Base-by-base conservation (phyloP, 2,329 filamentous ascomycete genomes). In the Hymenotorrendiella dingleyae region DNA sequence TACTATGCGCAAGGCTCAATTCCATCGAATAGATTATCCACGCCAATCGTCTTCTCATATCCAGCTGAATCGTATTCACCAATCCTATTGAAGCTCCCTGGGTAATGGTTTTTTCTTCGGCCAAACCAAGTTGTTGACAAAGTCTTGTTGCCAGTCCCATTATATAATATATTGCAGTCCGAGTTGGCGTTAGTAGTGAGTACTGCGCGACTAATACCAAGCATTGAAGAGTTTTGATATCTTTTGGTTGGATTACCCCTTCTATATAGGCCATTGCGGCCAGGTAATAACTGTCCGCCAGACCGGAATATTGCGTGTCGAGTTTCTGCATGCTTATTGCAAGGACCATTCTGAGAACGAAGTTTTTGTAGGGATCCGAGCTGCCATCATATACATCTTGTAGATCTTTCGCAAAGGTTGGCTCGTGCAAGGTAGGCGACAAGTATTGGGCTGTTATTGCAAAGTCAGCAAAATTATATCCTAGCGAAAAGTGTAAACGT, bases 321-420 rank as follows among this genome's bases (percentile, higher is more conserved):
- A 96, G 74, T 64, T 94, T 95, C 64, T 97, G 91, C 64, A 97
- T 77, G 62, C 88, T 91, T 58, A 96, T 94, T 22, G 93, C 91
- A 58, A 97, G 81, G 40, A 96, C 87, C 79, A 97, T 90, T 45
- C 87, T 82, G 38, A 94, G 69, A 33, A 91, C 78, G 57, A 96
- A 97, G 56, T 93, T 89, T 59, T 90, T 82, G 62, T 90, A 91
- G 0, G 88, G 74, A 54, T 94, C 86, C 4, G 68, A 73, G 42
- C 81, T 83, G 37, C 85, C 85, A 48, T 76, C 72, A 59, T 91
- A 94, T 4, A 95, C 88, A 22, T 84, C 82, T 43, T 94, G 78
- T 24, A 96, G 70, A 48, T 94, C 86, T 48, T 75, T 70, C 20
- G 77, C 74, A 49, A 97, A 86, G 9, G 80, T 78, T 17, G 80